Evolutionary conservation across 2,329 filamentous ascomycete species (phyloP).

Genomic region (Fusarium multiceps): DNA sequence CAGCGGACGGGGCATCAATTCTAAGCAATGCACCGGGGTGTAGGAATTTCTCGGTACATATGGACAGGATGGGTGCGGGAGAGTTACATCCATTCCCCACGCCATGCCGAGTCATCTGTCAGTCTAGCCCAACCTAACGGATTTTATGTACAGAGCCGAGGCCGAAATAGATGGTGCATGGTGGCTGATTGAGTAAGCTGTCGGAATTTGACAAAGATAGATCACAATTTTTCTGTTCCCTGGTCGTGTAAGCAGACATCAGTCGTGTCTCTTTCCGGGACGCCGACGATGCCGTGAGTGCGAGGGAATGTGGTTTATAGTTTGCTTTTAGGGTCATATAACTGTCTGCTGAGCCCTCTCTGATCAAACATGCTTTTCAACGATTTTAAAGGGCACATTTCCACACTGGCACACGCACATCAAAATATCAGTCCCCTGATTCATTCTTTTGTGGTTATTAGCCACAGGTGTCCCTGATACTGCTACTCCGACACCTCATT

Average conservation of each 20-base stretch:
- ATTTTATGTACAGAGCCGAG: constrained; percentile 27
- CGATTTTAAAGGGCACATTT: neutral
- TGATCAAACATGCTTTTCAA: neutral
- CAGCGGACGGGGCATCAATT: neutral
- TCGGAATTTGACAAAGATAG: constrained; percentile 15
- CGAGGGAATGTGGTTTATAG: neutral
- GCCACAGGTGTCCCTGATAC: constrained; percentile 19
- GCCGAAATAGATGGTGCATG: constrained; percentile 22
- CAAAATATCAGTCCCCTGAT: neutral
- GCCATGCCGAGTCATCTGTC: constrained; percentile 34
- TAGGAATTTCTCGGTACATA: constrained; percentile 19
- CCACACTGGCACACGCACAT: neutral
- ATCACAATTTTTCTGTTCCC: constrained; percentile 7
- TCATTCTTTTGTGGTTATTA: neutral
- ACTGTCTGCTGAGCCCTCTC: constrained; percentile 14
- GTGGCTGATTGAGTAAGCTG: constrained; percentile 31
- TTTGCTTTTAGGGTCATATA: constrained; percentile 15
- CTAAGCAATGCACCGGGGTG: neutral
- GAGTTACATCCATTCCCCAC: constrained; percentile 24
- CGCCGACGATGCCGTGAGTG: constrained; percentile 22
- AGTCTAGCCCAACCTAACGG: constrained; percentile 18
- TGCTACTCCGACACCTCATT: neutral
- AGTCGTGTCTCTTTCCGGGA: constrained; percentile 6
- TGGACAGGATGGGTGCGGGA: neutral
- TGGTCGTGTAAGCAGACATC: constrained; percentile 24